phyloP scores from a whole-genome alignment of 768 basidiomycete species.

The Mycena latifolia region DNA sequence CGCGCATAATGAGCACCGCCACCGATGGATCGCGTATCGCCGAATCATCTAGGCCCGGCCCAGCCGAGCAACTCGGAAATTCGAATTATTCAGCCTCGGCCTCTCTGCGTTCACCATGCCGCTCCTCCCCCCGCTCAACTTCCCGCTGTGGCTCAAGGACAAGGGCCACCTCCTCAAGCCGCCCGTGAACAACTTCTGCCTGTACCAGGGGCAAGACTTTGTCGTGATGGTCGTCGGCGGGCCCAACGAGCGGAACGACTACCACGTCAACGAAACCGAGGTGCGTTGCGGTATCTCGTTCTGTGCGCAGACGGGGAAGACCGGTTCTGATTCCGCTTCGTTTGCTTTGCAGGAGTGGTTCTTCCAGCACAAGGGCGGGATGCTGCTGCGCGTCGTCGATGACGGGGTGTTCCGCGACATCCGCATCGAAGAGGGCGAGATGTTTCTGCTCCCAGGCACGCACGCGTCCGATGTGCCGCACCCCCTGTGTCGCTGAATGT shows the following conservation, averaged over 20 bases:
- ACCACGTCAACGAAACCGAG: conserved; percentile 96
- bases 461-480: conserved; percentile 33
- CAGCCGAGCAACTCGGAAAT: too few relatives aligned
- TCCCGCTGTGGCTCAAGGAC: conserved; percentile 88
- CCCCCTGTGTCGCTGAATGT: background rate
- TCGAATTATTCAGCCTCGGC: conserved; percentile 4
- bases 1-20: conserved; percentile 22
- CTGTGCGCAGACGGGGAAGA: too few relatives aligned
- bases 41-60: too few relatives aligned
- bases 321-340: too few relatives aligned
- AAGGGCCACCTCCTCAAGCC: conserved; percentile 87
- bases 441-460: conserved; percentile 91
- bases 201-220: conserved; percentile 87
- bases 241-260: conserved; percentile 94
- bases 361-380: conserved; percentile 95
- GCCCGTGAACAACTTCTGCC: conserved; percentile 92
- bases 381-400: conserved; percentile 91
- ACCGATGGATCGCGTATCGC: conserved; percentile 3
- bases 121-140: conserved; percentile 86
- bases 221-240: conserved; percentile 98
- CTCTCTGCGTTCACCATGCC: conserved; percentile 63
- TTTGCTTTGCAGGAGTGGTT: conserved; percentile 99
- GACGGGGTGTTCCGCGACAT: conserved; percentile 87
- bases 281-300: conserved; percentile 60
- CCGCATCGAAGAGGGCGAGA: conserved; percentile 92